A percentile compares a stretch with the other conserved stretches of the same genome.
Evolutionary conservation across 176 grass and related monocot genomes (phyloP).

Genomic region (Rhynchospora breviuscula): DNA sequence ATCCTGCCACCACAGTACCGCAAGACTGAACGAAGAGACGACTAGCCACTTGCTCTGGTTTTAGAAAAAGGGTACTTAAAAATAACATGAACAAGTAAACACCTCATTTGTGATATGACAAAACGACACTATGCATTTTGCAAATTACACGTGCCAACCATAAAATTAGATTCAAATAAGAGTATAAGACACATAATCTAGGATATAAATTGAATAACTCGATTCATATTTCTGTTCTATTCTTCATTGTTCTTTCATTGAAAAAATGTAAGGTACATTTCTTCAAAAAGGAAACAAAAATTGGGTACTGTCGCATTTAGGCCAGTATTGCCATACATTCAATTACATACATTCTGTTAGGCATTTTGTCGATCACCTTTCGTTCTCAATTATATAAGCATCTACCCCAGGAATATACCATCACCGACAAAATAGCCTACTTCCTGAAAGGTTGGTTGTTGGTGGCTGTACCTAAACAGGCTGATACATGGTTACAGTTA

Average conservation of each 20-base stretch:
- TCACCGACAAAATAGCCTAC: background rate
- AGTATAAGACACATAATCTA: background rate
- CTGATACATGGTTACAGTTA: background rate
- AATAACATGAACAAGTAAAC: background rate
- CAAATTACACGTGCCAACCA: background rate
- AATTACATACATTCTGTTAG: background rate
- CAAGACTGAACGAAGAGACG: background rate
- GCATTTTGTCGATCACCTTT: conserved; percentile 6
- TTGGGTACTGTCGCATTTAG: background rate
- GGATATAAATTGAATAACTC: background rate
- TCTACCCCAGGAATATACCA: too few species aligned
- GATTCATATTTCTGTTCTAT: background rate
- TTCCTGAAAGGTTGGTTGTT: background rate
- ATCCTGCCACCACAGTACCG: conserved; percentile 8
- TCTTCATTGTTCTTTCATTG: background rate
- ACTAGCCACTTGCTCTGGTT: conserved; percentile 18
- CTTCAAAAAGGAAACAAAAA: background rate
- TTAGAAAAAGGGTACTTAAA: background rate
- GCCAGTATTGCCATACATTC: background rate
- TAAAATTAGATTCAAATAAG: background rate
- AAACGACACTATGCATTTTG: background rate
- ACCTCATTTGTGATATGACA: background rate
- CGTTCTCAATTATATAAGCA: background rate
- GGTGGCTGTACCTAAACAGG: background rate
- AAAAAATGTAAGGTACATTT: background rate